Base-by-base conservation (phyloP, 805 yeast species). In the Kodamaea restingae region DNA sequence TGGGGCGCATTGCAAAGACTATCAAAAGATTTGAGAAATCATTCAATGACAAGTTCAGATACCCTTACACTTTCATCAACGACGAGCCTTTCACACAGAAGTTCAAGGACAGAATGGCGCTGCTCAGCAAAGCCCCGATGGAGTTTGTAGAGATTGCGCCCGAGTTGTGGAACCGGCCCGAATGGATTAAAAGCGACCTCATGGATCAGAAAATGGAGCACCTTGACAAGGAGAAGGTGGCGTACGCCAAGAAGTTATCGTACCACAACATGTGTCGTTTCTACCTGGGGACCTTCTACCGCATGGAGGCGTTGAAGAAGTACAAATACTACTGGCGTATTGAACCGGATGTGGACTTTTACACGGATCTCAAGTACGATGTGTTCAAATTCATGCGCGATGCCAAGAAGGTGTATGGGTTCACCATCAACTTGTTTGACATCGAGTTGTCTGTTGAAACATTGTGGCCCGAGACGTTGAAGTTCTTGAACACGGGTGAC, bases 221-320 rank as follows among this genome's bases (percentile, higher is more conserved):
- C 9, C 41, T 78, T 50, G 55, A 49, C 3, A 56, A 61, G 3
- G 64, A 73, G 34, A 65, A 71, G 15, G 70, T 80, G 11, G 83
- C 80, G 4, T 83, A 84, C 54, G 86, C 88, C 2, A 66, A 66
- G 15, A 67, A 63, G 58, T 58, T 55, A 15, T 80, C 88, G 0
- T 86, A 86, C 51, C 95, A 84, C 52, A 81, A 84, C 52, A 86
- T 86, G 95, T 86, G 95, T 56, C 71, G 95, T 18, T 86, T 81
- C 59, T 84, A 84, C 56, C 78, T 83, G 36, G 78, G 76, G 9
- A 62, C 61, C 42, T 83, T 85, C 51, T 83, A 72, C 54, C 70
- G 81, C 36, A 75, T 82, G 45, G 84, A 84, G 9, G 71, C 75
- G 40, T 56, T 86, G 54, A 63, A 70, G 43, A 67, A 84, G 42